phyloP scores from a whole-genome alignment of 164 flowering plant species.

The Cinnamomum chago region DNA sequence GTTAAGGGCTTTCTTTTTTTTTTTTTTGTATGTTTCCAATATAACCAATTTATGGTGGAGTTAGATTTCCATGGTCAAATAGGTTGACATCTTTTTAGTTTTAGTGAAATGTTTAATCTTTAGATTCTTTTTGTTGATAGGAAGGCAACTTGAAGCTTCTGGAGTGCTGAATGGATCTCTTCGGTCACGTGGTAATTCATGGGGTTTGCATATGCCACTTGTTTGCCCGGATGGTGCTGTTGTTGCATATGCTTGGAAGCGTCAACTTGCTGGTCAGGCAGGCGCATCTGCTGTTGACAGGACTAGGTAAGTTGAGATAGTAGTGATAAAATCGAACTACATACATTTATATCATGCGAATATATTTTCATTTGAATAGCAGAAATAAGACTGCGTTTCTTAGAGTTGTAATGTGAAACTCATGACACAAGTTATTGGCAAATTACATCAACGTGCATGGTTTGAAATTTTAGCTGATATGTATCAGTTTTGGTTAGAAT shows the following conservation, averaged over 20 bases:
- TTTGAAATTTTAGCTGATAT: too few species aligned
- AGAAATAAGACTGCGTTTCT: neutral
- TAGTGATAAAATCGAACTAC: neutral
- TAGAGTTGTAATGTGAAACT: neutral
- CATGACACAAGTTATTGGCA: neutral
- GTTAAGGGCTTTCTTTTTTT: too few species aligned
- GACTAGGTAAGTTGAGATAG: slow-evolving; percentile 49
- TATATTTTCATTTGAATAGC: neutral
- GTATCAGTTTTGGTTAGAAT: too few species aligned
- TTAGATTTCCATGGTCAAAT: too few species aligned
- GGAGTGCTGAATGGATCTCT: slow-evolving; percentile 85
- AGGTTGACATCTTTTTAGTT: too few species aligned
- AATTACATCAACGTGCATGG: neutral
- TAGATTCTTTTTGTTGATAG: slow-evolving; percentile 32
- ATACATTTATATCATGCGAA: neutral
- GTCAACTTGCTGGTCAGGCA: slow-evolving; percentile 99
- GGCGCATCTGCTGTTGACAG: slow-evolving; percentile 99
- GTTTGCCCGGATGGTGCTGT: slow-evolving; percentile 99
- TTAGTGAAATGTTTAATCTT: neutral
- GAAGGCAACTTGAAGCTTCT: slow-evolving; percentile 77
- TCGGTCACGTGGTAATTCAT: slow-evolving; percentile 72
- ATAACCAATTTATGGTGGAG: too few species aligned
- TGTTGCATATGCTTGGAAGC: slow-evolving; percentile 99
- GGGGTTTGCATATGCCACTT: slow-evolving; percentile 99
- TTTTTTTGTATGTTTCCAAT: too few species aligned